Conservation (phyloP, 345 rosid genomes). For the Capsella bursapastoris region DNA sequence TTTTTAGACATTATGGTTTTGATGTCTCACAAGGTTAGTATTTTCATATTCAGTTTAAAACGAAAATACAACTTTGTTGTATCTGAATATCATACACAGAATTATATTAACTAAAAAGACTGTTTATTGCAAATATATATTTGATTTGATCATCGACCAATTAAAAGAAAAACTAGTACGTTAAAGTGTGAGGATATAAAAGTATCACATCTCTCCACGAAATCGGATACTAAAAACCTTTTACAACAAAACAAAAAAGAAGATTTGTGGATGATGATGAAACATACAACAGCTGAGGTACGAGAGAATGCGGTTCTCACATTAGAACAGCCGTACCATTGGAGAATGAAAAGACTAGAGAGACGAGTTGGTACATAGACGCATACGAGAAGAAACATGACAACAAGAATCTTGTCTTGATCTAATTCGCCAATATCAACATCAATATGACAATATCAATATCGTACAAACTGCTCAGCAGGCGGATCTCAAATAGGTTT, state of each 20-base stretch:
- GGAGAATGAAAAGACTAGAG: constrained; percentile 35
- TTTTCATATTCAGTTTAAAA: no score
- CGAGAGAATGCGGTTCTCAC: constrained; percentile 32
- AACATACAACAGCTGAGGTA: neutral
- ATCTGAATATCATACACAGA: no score
- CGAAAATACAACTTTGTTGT: no score
- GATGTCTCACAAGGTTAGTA: no score
- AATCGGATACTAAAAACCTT: constrained; percentile 44
- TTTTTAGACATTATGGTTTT: no score
- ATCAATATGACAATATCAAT: constrained; percentile 41
- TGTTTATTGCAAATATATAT: no score
- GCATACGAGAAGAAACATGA: constrained; percentile 27
- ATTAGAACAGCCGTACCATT: constrained; percentile 2
- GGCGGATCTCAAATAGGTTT: constrained; percentile 44
- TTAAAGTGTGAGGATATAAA: constrained; percentile 5
- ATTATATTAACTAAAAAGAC: no score
- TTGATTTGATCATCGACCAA: no score
- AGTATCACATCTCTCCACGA: constrained; percentile 39
- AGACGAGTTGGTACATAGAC: constrained; percentile 43
- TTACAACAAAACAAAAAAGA: constrained; percentile 32
- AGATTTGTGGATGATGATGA: constrained; percentile 16
- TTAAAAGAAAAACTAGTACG: no score
- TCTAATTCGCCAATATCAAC: constrained; percentile 25
- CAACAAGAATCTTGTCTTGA: constrained; percentile 26
- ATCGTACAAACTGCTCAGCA: constrained; percentile 38